phyloP scores from a whole-genome alignment of 129 eudicot species.

The Scalesia atractyloides region DNA sequence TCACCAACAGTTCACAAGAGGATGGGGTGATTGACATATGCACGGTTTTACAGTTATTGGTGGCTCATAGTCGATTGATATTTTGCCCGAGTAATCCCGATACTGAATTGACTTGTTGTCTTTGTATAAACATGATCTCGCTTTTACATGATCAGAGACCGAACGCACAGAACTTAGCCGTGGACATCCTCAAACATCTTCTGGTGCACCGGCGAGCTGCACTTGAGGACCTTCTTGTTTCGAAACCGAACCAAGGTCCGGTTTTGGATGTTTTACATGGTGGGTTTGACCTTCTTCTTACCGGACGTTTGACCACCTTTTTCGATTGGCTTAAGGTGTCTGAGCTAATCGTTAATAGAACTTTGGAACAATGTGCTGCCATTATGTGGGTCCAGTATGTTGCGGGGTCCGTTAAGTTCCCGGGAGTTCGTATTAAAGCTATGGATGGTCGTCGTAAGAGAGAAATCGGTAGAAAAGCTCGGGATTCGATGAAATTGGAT shows the following conservation, averaged over 20 bases:
- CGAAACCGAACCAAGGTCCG: slow-evolving; percentile 85
- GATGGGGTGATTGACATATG: slow-evolving; percentile 73
- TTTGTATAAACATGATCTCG: slow-evolving; percentile 76
- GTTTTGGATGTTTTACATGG: slow-evolving; percentile 82
- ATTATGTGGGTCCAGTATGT: slow-evolving; percentile 96
- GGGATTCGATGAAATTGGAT: slow-evolving; percentile 61
- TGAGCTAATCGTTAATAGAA: slow-evolving; percentile 64
- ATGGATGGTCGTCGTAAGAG: slow-evolving; percentile 89
- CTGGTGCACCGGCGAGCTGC: slow-evolving; percentile 85
- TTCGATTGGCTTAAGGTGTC: slow-evolving; percentile 79
- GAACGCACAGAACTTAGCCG: slow-evolving; percentile 62
- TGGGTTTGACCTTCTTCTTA: slow-evolving; percentile 87
- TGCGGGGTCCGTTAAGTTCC: slow-evolving; percentile 88
- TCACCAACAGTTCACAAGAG: slow-evolving; percentile 38
- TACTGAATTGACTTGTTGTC: slow-evolving; percentile 82
- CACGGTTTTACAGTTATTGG: slow-evolving; percentile 78
- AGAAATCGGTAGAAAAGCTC: slow-evolving; percentile 67
- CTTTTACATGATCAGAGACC: slow-evolving; percentile 75
- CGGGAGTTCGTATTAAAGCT: slow-evolving; percentile 80
- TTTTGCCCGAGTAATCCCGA: slow-evolving; percentile 92
- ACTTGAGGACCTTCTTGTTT: slow-evolving; percentile 81
- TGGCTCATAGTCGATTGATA: slow-evolving; percentile 75
- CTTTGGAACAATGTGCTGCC: slow-evolving; percentile 84
- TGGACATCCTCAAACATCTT: slow-evolving; percentile 82
- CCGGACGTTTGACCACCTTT: slow-evolving; percentile 65